These are phyloP conservation scores for Phyllosticta capitalensis DNA, from an alignment of 2,329 filamentous ascomycete genomes.

Conservation along the genomic window DNA sequence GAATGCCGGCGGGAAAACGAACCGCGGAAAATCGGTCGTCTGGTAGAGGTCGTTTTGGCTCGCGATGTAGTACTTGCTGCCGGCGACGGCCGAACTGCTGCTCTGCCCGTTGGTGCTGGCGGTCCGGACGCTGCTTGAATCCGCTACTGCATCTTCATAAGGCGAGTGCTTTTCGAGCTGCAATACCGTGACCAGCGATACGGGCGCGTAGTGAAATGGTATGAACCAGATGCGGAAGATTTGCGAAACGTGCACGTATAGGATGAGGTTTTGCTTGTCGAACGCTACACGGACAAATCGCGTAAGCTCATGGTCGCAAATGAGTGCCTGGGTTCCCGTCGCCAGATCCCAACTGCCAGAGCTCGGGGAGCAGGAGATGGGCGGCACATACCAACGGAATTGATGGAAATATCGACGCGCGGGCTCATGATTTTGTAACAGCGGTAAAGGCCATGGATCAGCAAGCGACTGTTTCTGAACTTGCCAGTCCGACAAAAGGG, in stretches of 20 bases:
- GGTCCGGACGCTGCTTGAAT: neutral
- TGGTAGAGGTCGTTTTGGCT: conserved; percentile 79
- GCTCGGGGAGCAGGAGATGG: neutral
- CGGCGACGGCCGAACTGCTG: conserved; percentile 11
- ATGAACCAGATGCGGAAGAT: conserved; percentile 69
- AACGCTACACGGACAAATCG: conserved; percentile 50
- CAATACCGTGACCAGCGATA: conserved; percentile 59
- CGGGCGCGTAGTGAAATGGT: conserved; percentile 61
- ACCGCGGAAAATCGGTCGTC: conserved; percentile 63
- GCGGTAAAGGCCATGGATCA: conserved; percentile 58
- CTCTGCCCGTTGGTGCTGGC: conserved; percentile 2
- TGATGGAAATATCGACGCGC: conserved; percentile 56
- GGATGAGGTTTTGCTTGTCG: conserved; percentile 53
- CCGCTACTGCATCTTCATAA: neutral
- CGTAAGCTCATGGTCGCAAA: neutral
- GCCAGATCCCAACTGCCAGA: neutral
- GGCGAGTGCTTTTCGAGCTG: conserved; percentile 43
- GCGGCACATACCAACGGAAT: conserved; percentile 43
- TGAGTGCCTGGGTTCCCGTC: neutral
- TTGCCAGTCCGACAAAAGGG: conserved; percentile 63
- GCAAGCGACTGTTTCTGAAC: conserved; percentile 53
- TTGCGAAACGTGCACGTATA: conserved; percentile 68
- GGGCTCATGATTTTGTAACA: conserved; percentile 76
- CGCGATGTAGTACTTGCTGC: conserved; percentile 57
- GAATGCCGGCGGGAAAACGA: conserved; percentile 53